Percentiles rank a stretch among this genome's conserved stretches.
Evolutionary conservation across 73 alveolate species (phyloP).

Genomic region (Paramecium bursaria): DNA sequence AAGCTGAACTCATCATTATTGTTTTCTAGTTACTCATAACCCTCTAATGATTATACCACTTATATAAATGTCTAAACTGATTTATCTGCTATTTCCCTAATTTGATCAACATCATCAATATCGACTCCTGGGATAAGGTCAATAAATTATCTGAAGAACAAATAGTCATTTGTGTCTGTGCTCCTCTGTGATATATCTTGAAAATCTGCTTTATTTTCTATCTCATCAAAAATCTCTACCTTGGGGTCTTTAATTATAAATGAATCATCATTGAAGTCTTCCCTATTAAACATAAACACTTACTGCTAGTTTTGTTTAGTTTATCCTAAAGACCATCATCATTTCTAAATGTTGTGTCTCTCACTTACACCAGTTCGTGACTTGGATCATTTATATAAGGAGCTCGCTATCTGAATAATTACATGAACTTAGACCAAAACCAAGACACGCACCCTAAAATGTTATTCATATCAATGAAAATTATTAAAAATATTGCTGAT

Average conservation of each 20-base stretch:
- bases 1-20: slow-evolving; percentile 8
- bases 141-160: background rate
- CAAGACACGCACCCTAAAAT: background rate
- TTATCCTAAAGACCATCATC: slow-evolving; percentile 3
- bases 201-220: slow-evolving; percentile 49
- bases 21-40: slow-evolving; percentile 14
- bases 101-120: background rate
- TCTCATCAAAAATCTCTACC: background rate
- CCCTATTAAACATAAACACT: background rate
- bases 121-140: background rate
- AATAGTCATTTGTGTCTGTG: background rate
- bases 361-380: too few species aligned
- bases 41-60: background rate
- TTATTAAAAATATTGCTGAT: too few species aligned
- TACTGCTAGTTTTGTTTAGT: background rate
- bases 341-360: background rate
- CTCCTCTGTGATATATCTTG: slow-evolving; percentile 42
- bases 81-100: background rate
- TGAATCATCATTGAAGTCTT: slow-evolving; percentile 22
- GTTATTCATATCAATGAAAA: too few species aligned
- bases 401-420: too few species aligned
- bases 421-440: too few species aligned
- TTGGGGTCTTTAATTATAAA: background rate
- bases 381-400: background rate
- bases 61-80: background rate